Base-by-base conservation (phyloP, 208 protist genomes). In the Wallacemonas sp. region DNA sequence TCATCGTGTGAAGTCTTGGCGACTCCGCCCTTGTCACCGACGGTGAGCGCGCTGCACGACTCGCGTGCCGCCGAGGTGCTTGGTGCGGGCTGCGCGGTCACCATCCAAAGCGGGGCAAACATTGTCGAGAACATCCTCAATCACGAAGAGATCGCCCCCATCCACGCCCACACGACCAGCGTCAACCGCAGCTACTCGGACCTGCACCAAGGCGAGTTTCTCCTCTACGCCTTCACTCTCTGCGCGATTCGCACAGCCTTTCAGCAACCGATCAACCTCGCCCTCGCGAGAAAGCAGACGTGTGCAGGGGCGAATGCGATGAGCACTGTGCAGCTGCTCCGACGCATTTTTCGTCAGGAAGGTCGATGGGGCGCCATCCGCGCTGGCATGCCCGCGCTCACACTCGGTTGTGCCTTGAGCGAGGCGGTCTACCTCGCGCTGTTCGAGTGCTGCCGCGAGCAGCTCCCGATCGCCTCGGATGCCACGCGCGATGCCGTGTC, bases 261-360 rank as follows among this genome's bases (percentile, higher is more conserved):
- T 38, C 89, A 94, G 84, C 89, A 94, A 48, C 89, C 89, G 1
- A 74, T 95, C 10, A 95, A 89, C 70, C 41, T 95, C 4, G 89
- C 89, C 41, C 77, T 95, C 11, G 82, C 86, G 0, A 78, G 89
- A 26, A 84, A 95, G 65, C 89, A 95, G 64, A 92, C 86, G 20
- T 86, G 62, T 48, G 32, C 39, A 28, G 57, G 28, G 28, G 67
- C 72, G 26, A 81, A 64, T 57, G 55, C 41, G 11, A 50, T 79
- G 38, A 63, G 61, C 10, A 81, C 86, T n/a, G 52, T 29, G 36
- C 25, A 39, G 10, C 70, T 95, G 31, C 77, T 95, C 10, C 31
- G 28, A 0, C 63, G 59, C 31, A 63, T 91, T 29, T 87, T 82
- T 48, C 16, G 10, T 1, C 57, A 77, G 11, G 89, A 95, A 36